Conservation (phyloP, 257 asterid species). For the Ilex aquifolium region DNA sequence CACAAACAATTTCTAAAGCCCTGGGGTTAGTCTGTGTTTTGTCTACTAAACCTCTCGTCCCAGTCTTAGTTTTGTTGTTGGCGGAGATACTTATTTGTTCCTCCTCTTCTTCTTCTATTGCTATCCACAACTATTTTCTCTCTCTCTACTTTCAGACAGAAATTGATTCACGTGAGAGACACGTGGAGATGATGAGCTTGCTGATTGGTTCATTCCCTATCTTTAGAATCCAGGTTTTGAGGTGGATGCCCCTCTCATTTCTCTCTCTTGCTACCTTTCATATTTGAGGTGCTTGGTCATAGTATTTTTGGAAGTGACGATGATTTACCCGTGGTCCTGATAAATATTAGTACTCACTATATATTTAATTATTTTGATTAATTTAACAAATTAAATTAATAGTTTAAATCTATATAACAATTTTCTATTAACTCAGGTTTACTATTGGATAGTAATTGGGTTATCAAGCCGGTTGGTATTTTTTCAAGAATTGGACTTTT, state of each 20-base stretch:
- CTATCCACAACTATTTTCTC: slow-evolving; percentile 5
- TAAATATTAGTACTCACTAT: too few relatives aligned
- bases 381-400: too few relatives aligned
- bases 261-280: not conserved
- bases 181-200: slow-evolving; percentile 41
- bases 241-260: not conserved
- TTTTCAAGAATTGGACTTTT: too few relatives aligned
- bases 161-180: slow-evolving; percentile 25
- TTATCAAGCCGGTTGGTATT: too few relatives aligned
- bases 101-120: slow-evolving; percentile 15
- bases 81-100: slow-evolving; percentile 12
- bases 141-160: slow-evolving; percentile 11
- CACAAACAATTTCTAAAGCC: not conserved
- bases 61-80: too few relatives aligned
- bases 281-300: too few relatives aligned
- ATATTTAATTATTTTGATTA: too few relatives aligned
- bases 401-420: too few relatives aligned
- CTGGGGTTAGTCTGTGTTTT: slow-evolving; percentile 2
- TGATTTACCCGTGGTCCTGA: too few relatives aligned
- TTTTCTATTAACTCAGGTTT: too few relatives aligned
- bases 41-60: slow-evolving; percentile 32
- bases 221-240: slow-evolving; percentile 24
- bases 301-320: too few relatives aligned
- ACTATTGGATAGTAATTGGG: too few relatives aligned
- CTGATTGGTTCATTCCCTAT: slow-evolving; percentile 68